Base-by-base conservation (phyloP, 1,284 basidiomycete genomes). In the Papiliotrema flavescens region DNA sequence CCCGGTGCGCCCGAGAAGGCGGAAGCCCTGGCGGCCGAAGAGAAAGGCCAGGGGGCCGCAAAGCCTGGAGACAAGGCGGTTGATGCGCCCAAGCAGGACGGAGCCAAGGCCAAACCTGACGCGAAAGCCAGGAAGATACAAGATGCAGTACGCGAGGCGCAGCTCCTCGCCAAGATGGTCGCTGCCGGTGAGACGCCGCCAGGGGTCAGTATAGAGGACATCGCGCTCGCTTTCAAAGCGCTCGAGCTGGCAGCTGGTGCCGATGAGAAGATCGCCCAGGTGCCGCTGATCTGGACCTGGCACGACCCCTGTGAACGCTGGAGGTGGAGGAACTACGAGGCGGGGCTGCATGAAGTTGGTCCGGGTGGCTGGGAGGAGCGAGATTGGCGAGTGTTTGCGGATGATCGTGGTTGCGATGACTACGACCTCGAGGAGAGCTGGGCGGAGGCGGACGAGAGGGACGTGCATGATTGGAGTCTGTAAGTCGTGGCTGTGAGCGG, bases 361-460 rank as follows among this genome's bases (percentile, higher is more conserved):
- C 61, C 58, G 4, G 67, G 66, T 15, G 62, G 65, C 15, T 69
- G 66, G 69, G 67, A 69, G 49, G 69, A 71, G 54, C 55, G 69
- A 52, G 69, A 71, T 51, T 71, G 67, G 67, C 61, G 60, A 47
- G 62, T 64, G n/a, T 71, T 71, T 56, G 65, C 69, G 4, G 69
- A 71, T 59, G 66, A 55, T 40, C 54, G 63, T 34, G 63, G 63
- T 11, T 63, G 63, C 28, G 60, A 57, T 36, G 63, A 67, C 36
- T 67, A 58, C 54, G 61, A 63, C 22, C 51, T 51, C 8, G 63
- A 69, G 41, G 53, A 60, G 55, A 57, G 48, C 4, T 52, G 55
- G 42, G 53, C 49, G 2, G 67, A 71, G 46, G 40, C 45, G 20
- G 53, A 58, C 3, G 69, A 71, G 56, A 32, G 40, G 40, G 65